Evolutionary conservation across 1,284 basidiomycete species (phyloP).

Genomic region (Rhodotorula sp.): DNA sequence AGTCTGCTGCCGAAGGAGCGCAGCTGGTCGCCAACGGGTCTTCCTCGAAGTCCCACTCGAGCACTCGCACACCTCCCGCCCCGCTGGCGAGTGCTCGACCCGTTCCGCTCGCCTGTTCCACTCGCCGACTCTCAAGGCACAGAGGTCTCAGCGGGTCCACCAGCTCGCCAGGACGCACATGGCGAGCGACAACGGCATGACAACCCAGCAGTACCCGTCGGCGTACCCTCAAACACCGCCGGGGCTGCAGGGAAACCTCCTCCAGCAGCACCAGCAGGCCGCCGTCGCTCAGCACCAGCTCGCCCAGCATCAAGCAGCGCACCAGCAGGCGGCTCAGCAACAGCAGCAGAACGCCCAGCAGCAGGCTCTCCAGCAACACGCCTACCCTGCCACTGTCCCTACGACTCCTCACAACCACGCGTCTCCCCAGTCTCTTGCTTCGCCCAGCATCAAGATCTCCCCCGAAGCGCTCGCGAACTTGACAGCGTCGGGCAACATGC

Average conservation of each 20-base stretch:
- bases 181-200: too few species aligned
- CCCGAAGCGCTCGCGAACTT: slow-evolving; percentile 15
- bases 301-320: not conserved
- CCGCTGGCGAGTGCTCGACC: too few species aligned
- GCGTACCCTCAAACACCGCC: not conserved
- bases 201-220: not conserved
- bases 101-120: too few species aligned
- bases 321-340: slow-evolving; percentile 1
- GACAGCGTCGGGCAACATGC: not conserved
- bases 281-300: not conserved
- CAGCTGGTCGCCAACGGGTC: too few species aligned
- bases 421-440: slow-evolving; percentile 5
- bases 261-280: slow-evolving; percentile 2
- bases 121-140: too few species aligned
- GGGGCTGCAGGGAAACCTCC: not conserved
- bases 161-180: too few species aligned
- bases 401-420: slow-evolving; percentile 13
- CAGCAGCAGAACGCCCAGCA: not conserved
- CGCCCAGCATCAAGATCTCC: slow-evolving; percentile 21
- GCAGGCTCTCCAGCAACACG: not conserved
- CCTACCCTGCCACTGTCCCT: slow-evolving; percentile 1
- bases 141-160: too few species aligned
- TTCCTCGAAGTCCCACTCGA: too few species aligned
- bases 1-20: too few species aligned
- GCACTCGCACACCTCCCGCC: too few species aligned